Conservation (phyloP, 2,329 filamentous ascomycete genomes). For the Botryosphaeria dothidea region DNA sequence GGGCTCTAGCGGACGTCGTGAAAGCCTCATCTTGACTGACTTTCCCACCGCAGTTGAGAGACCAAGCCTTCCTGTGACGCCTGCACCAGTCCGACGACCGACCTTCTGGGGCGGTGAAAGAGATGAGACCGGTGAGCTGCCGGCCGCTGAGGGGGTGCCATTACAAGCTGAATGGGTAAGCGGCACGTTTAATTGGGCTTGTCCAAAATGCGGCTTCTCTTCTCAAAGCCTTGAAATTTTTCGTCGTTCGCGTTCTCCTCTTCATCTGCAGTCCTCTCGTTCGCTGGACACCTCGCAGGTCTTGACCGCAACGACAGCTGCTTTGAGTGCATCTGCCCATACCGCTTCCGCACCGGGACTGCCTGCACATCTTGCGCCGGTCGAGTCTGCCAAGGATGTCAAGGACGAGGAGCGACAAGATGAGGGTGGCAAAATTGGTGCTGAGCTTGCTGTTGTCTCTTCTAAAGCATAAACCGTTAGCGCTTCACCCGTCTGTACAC, state of each 20-base stretch:
- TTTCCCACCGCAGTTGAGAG: slow-evolving; percentile 82
- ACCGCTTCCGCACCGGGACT: neutral
- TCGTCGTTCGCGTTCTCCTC: neutral
- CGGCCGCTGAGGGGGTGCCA: slow-evolving; percentile 79
- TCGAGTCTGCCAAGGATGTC: neutral
- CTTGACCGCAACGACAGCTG: neutral
- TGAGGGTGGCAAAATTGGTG: neutral
- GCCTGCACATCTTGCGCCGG: slow-evolving; percentile 10
- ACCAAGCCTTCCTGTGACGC: slow-evolving; percentile 87
- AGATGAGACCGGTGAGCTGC: slow-evolving; percentile 61
- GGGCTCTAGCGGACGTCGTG: slow-evolving; percentile 41
- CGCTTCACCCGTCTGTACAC: neutral
- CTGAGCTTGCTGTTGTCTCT: slow-evolving; percentile 4
- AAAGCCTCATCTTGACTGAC: slow-evolving; percentile 74
- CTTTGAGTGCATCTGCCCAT: neutral
- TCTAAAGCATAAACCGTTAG: slow-evolving; percentile 5
- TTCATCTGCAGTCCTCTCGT: slow-evolving; percentile 1
- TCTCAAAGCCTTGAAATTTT: slow-evolving; percentile 20
- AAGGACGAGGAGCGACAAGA: neutral
- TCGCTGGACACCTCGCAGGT: neutral
- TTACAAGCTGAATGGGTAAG: slow-evolving; percentile 87
- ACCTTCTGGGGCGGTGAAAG: slow-evolving; percentile 67
- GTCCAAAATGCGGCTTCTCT: slow-evolving; percentile 51
- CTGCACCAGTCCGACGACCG: slow-evolving; percentile 71
- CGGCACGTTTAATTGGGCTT: slow-evolving; percentile 74